A percentile compares a stretch with the other conserved stretches of the same genome.
Evolutionary conservation across 169 alveolate species (phyloP).

Genomic region (Pseudocohnilembus persalinus): DNA sequence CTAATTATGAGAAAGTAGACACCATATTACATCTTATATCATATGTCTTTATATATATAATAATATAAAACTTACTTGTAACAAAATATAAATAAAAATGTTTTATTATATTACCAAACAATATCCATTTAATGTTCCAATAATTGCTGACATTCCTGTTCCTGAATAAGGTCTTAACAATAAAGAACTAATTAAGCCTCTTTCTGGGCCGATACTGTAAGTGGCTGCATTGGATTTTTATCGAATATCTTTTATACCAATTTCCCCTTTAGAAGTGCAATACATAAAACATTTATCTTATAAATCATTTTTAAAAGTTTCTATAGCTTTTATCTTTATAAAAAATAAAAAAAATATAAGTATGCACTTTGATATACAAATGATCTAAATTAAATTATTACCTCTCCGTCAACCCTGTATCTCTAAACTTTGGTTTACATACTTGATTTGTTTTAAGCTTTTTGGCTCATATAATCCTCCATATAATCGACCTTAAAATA

Average conservation of each 20-base stretch:
- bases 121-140: conserved; percentile 29
- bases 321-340: background rate
- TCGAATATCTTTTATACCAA: conserved; percentile 19
- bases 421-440: background rate
- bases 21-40: conserved; percentile 23
- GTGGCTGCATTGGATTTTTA: background rate
- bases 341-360: too few relatives aligned
- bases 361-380: too few relatives aligned
- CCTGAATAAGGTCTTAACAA: background rate
- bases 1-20: background rate
- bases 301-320: conserved; percentile 18
- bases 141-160: background rate
- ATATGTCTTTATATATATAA: conserved; percentile 1
- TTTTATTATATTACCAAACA: conserved; percentile 1
- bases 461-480: background rate
- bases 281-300: conserved; percentile 10
- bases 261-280: conserved; percentile 23
- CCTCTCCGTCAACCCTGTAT: background rate
- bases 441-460: background rate
- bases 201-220: conserved; percentile 16
- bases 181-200: conserved; percentile 15
- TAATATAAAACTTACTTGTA: too few relatives aligned
- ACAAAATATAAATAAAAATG: too few relatives aligned
- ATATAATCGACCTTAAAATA: background rate
- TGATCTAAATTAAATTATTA: too few relatives aligned